phyloP scores from a whole-genome alignment of 768 basidiomycete species.

The Boletus patriciae region DNA sequence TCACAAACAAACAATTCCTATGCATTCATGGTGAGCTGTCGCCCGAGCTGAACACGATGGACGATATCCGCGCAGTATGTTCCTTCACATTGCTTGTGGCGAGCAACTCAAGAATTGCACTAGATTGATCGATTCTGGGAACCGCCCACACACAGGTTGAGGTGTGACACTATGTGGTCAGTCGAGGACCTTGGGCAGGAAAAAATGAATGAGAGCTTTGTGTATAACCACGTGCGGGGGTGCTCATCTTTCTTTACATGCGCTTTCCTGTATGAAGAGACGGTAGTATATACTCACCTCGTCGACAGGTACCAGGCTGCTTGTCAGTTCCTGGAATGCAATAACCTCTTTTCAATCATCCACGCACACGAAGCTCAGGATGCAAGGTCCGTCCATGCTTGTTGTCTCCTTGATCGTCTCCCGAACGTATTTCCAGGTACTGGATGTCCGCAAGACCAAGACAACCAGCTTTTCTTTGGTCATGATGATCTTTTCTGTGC shows the following conservation, averaged over 20 bases:
- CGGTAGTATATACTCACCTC: not conserved
- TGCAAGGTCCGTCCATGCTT: slow-evolving; percentile 67
- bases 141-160: slow-evolving; percentile 94
- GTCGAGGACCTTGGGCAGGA: slow-evolving; percentile 97
- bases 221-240: slow-evolving; percentile 96
- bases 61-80: slow-evolving; percentile 81
- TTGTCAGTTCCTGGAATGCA: slow-evolving; percentile 95
- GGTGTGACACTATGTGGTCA: slow-evolving; percentile 99
- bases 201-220: slow-evolving; percentile 84
- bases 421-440: slow-evolving; percentile 50
- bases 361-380: slow-evolving; percentile 99
- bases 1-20: slow-evolving; percentile 99
- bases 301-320: slow-evolving; percentile 84
- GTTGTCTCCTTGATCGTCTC: not conserved
- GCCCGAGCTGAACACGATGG: slow-evolving; percentile 92
- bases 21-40: slow-evolving; percentile 98
- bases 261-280: slow-evolving; percentile 17
- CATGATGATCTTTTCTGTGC: slow-evolving; percentile 99
- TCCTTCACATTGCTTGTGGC: not conserved
- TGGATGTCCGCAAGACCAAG: slow-evolving; percentile 98
- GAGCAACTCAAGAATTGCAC: not conserved
- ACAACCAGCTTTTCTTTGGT: slow-evolving; percentile 99
- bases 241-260: slow-evolving; percentile 96
- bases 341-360: slow-evolving; percentile 95
- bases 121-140: slow-evolving; percentile 98